Conservation (phyloP, 2,329 filamentous ascomycete species). For the Sporothrix humicola region DNA sequence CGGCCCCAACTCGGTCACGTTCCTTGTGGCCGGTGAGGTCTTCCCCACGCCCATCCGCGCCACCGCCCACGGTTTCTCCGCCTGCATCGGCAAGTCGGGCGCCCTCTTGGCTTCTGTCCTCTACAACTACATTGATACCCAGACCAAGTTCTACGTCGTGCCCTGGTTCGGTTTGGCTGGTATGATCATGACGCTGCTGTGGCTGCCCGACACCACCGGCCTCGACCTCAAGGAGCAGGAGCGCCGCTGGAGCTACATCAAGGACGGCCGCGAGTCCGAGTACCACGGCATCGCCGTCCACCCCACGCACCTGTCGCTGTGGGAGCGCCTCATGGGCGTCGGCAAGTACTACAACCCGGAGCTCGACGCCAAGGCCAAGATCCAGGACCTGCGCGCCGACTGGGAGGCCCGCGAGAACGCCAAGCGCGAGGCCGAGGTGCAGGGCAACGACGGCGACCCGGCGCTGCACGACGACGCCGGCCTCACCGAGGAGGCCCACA, state of each 20-base stretch:
- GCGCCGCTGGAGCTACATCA: constrained; percentile 87
- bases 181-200: constrained; percentile 80
- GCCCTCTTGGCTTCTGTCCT: constrained; percentile 85
- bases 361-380: constrained; percentile 80
- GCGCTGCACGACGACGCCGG: constrained; percentile 53
- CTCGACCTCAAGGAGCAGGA: constrained; percentile 98
- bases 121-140: constrained; percentile 91
- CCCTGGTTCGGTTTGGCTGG: constrained; percentile 94
- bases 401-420: constrained; percentile 61
- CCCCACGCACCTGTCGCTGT: constrained; percentile 83
- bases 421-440: constrained; percentile 56
- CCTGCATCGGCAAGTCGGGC: constrained; percentile 85
- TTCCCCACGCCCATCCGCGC: constrained; percentile 93
- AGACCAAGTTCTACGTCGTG: constrained; percentile 87
- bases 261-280: constrained; percentile 74
- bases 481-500: constrained; percentile 59
- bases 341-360: constrained; percentile 84
- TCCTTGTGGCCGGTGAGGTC: constrained; percentile 95
- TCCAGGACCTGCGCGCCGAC: constrained; percentile 76
- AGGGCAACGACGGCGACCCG: constrained; percentile 42
- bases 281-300: constrained; percentile 96
- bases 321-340: constrained; percentile 80
- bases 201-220: constrained; percentile 95
- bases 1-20: constrained; percentile 93
- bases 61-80: constrained; percentile 93